Conservation (phyloP, 352 stramenopile genomes). For the Halophytophthora batemanensis region DNA sequence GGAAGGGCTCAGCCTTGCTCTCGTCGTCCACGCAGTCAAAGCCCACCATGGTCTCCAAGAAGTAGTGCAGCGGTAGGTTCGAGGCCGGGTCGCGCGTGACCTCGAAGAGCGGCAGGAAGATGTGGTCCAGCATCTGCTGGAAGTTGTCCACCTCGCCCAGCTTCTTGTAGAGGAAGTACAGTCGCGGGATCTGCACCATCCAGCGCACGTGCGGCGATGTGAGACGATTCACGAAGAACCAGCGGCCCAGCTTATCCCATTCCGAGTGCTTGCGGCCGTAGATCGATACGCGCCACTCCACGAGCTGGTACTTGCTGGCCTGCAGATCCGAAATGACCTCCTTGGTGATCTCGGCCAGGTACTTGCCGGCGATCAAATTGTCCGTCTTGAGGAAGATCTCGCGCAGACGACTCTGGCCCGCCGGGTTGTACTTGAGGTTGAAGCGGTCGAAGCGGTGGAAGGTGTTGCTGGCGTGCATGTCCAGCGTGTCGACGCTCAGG, state of each 20-base stretch:
- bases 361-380: constrained; percentile 96
- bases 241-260: constrained; percentile 96
- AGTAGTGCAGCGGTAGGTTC: constrained; percentile 90
- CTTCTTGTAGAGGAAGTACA: constrained; percentile 97
- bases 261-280: constrained; percentile 93
- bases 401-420: constrained; percentile 91
- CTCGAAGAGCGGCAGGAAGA: constrained; percentile 98
- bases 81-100: constrained; percentile 94
- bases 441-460: constrained; percentile 99
- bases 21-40: constrained; percentile 99
- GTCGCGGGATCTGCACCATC: constrained; percentile 96
- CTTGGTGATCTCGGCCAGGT: constrained; percentile 96
- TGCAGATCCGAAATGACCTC: constrained; percentile 88
- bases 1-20: constrained; percentile 90
- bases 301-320: constrained; percentile 93
- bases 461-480: constrained; percentile 99
- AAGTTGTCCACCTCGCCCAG: constrained; percentile 92
- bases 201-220: constrained; percentile 94
- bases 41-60: constrained; percentile 94
- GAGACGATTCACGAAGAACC: constrained; percentile 94
- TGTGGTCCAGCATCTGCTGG: constrained; percentile 97
- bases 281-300: constrained; percentile 94
- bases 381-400: constrained; percentile 99
- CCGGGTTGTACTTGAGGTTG: constrained; percentile 99
- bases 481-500: constrained; percentile 98